These are phyloP conservation scores for Xylaria intraflava DNA, from an alignment of 495 filamentous ascomycete genomes.

Conservation along the genomic window DNA sequence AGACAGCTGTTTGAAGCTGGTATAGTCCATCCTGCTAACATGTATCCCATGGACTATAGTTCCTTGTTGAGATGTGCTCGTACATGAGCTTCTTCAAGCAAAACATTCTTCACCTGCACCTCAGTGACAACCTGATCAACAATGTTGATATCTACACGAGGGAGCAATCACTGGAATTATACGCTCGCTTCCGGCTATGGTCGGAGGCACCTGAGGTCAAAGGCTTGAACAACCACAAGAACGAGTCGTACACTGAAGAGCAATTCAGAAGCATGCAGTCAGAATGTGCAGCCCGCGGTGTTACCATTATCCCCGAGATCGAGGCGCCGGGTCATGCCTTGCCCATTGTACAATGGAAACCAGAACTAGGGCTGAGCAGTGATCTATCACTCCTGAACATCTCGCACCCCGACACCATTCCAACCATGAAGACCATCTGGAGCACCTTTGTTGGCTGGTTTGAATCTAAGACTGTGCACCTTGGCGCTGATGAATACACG, in stretches of 20 bases:
- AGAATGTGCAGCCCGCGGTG: conserved; percentile 40
- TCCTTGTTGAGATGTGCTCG: conserved; percentile 45
- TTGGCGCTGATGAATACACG: conserved; percentile 49
- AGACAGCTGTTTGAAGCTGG: not conserved
- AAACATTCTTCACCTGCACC: conserved; percentile 47
- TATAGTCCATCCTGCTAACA: not conserved
- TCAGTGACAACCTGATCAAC: conserved; percentile 46
- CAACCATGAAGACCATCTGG: conserved; percentile 48
- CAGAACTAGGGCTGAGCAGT: conserved; percentile 37
- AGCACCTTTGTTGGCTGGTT: conserved; percentile 47
- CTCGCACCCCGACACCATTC: conserved; percentile 45
- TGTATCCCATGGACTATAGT: conserved; percentile 17
- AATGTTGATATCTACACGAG: conserved; percentile 32
- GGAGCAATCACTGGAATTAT: conserved; percentile 35
- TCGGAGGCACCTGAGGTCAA: conserved; percentile 29
- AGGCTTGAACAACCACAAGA: conserved; percentile 38
- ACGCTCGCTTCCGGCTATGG: conserved; percentile 42
- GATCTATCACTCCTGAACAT: conserved; percentile 46
- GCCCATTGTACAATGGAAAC: conserved; percentile 47
- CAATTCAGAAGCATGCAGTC: conserved; percentile 41
- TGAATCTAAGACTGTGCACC: conserved; percentile 46
- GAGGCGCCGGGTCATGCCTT: conserved; percentile 48
- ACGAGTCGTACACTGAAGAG: conserved; percentile 43
- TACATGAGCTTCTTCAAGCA: conserved; percentile 52
- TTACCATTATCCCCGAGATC: conserved; percentile 48